Base-by-base conservation (phyloP, 148 eudicot species). In the Camellia japonica region DNA sequence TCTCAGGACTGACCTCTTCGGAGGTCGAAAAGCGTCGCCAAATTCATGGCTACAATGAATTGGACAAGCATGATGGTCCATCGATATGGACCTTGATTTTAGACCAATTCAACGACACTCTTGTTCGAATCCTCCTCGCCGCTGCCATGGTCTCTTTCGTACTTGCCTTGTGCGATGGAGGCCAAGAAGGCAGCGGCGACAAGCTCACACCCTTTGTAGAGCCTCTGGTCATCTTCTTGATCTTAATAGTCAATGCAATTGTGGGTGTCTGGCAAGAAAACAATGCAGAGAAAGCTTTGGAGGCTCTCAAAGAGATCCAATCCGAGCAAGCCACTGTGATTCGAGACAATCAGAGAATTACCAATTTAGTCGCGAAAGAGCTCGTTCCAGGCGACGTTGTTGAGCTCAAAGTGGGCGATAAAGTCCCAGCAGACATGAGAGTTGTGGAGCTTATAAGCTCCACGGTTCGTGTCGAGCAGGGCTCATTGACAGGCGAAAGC, bases 251-350 rank as follows among this genome's bases (percentile, higher is more conserved):
- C 13, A 82, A 82, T 49, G 85, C 85, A 0, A 16, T 82, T 19
- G 85, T 82, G 0, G 85, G 85, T 0, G 85, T 82, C 13, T 82
- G 85, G 85, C 85, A 82, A 47, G 85, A 82, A 61, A 78, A 55
- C 52, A 82, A 82, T 72, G 85, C 85, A 15, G 85, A 82, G 75
- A 82, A 82, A 52, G 85, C 85, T 2, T 15, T 82, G n/a, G 85
- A 82, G 49, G 85, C 85, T 0, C 51, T 82, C n/a, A 78, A 82
- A n/a, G 81, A 82, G 54, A 82, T 82, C 6, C 85, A 82, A 19
- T 82, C 81, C 0, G 85, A 82, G 9, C 23, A n/a, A 5, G 85
- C 85, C 10, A 42, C 68, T 2, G 85, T 78, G 2, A 65, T 82
- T 38, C 73, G 85, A 2, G 85, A 82, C 38, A 75, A 78, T 10